phyloP scores from a whole-genome alignment of 768 basidiomycete species.

The Naematelia encephala region DNA sequence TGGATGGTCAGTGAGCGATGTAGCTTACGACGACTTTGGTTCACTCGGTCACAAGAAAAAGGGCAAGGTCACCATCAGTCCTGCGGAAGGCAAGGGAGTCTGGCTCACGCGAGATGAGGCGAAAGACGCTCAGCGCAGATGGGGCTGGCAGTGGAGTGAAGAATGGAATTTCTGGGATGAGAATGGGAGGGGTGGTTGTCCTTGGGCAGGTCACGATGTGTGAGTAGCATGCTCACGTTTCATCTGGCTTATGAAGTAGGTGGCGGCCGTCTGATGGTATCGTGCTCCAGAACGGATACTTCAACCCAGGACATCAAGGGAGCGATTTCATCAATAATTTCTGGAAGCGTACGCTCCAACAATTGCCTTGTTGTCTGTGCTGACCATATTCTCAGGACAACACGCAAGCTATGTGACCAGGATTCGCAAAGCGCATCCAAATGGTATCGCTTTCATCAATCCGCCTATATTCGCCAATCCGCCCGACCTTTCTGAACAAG shows the following conservation, averaged over 20 bases:
- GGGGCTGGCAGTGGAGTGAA: conserved; percentile 76
- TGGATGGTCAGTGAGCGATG: conserved; percentile 68
- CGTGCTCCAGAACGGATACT: conserved; percentile 72
- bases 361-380: not conserved
- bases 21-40: conserved; percentile 79
- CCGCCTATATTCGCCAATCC: conserved; percentile 85
- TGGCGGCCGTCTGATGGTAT: conserved; percentile 73
- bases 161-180: conserved; percentile 49
- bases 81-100: conserved; percentile 65
- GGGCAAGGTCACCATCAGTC: conserved; percentile 78
- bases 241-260: not conserved
- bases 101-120: conserved; percentile 65
- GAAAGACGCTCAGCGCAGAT: conserved; percentile 55
- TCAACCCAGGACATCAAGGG: conserved; percentile 55
- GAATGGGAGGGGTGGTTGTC: conserved; percentile 65
- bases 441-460: conserved; percentile 84
- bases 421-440: conserved; percentile 62
- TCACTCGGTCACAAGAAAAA: conserved; percentile 69
- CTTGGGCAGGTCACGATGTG: conserved; percentile 47
- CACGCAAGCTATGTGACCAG: conserved; percentile 47
- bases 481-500: conserved; percentile 60
- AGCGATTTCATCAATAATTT: conserved; percentile 69
- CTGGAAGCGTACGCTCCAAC: conserved; percentile 58
- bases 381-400: conserved; percentile 21
- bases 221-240: conserved; percentile 14